Conservation (phyloP, 2,329 filamentous ascomycete species). For the Ceratocystis huliohia region DNA sequence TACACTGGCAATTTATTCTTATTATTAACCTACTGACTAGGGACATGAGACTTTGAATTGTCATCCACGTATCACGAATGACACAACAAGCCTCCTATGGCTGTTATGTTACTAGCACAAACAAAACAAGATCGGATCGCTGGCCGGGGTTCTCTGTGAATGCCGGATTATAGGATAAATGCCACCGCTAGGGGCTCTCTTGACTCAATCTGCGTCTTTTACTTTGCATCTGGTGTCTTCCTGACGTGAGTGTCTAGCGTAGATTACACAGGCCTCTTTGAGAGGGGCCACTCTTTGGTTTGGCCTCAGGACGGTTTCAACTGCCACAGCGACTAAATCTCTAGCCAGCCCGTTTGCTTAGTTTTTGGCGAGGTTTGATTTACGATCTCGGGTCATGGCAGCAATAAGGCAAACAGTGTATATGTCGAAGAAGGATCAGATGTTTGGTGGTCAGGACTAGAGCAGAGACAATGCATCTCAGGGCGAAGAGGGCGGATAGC, state of each 20-base stretch:
- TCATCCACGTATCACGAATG: neutral
- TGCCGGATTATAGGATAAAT: neutral
- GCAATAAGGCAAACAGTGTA: neutral
- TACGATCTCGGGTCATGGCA: neutral
- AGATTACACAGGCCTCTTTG: neutral
- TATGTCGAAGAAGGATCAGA: neutral
- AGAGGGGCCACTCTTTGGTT: neutral
- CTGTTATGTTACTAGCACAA: neutral
- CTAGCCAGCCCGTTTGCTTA: neutral
- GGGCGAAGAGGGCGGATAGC: neutral
- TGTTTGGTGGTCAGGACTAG: neutral
- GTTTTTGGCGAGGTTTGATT: neutral
- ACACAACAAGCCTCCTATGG: neutral
- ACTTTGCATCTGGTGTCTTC: neutral
- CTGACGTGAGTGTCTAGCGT: too few species aligned
- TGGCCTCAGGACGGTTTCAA: conserved; percentile 3
- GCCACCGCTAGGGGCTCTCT: too few species aligned
- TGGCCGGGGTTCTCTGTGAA: neutral
- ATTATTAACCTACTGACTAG: neutral
- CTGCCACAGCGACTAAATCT: neutral
- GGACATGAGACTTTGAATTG: neutral
- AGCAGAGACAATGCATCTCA: neutral
- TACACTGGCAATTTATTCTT: neutral
- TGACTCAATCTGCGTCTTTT: neutral
- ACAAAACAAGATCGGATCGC: conserved; percentile 6